Base-by-base conservation (phyloP, 768 basidiomycete genomes). In the Rhizopogon sp. region DNA sequence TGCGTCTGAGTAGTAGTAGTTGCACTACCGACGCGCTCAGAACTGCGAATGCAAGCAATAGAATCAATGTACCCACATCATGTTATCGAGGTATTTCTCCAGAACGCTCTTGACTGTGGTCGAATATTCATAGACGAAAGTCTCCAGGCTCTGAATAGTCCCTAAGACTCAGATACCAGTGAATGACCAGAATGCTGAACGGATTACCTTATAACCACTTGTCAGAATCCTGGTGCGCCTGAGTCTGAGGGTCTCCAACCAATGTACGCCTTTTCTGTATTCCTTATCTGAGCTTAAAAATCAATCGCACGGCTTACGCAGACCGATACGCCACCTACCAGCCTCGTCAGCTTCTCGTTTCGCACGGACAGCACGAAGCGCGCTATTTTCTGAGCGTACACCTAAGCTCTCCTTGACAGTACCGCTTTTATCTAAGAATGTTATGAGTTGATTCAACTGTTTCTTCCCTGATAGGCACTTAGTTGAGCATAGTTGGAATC, bases 301-400 rank as follows among this genome's bases (percentile, higher is more conserved):
- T 50, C 52, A 22, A 47, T n/a, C 39, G 43, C 39, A 33, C 22
- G 11, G n/a, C 50, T 47, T 14, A 13, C 22, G 17, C 33, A 7
- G 52, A 52, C 14, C 46, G 16, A 41, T n/a, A 47, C 2, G 31
- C 20, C 16, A 66, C 78, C 58, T 55, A 88, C 92, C 90, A 56
- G 93, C 93, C 68, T 96, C 93, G 37, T 96, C 93, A 5, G 88
- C 86, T 60, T 97, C 93, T 47, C 94, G 78, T 71, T 93, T 95
- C 22, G 88, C 84, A 40, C 88, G 84, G 16, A 92, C 89, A 25
- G 84, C 80, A 50, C 86, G 82, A 56, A 94, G 73, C 1, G 92
- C 86, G 52, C 76, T 76, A 56, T 78, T 87, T 63, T 86, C 81
- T 43, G 74, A 66, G 35, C 84, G 78, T 11, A 79, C 78, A 31